Base-by-base conservation (phyloP, 1,284 basidiomycete species). In the Ustilago cynodontis region DNA sequence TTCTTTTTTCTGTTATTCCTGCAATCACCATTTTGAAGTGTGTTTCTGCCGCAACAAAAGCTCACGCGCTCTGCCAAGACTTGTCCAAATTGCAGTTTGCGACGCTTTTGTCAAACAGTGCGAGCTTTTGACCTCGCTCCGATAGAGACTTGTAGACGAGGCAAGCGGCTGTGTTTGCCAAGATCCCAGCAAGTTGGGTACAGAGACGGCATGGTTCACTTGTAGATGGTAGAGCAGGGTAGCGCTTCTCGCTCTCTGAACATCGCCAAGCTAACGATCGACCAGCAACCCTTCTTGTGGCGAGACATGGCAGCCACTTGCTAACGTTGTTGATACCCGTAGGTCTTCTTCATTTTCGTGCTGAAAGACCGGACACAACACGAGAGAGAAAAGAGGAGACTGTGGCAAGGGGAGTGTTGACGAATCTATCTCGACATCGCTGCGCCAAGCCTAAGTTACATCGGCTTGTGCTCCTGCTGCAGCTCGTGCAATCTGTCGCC, bases 381-480 rank as follows among this genome's bases (percentile, higher is more conserved):
- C n/a, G 20, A 43, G n/a, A 43, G 35, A 37, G 35, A 37, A 14
- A 37, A 11, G 35, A 37, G 14, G 35, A 37, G 3, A 11, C 41
- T 20, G 20, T 43, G n/a, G n/a, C n/a, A 8, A 20, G 41, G n/a
- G 18, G 18, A n/a, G 8, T 20, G 41, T 8, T 6, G 41, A 43
- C 8, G n/a, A 20, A 22, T n/a, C n/a, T 20, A 43, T 10, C 35
- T 37, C 14, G 35, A 37, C 35, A 37, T 43, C n/a, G 16, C 31
- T 4, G 43, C 26, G 60, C 60, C 60, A 55, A 56, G 60, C 45
- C n/a, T 62, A 55, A n/a, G 31, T 6, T 9, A 35, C 52, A 55
- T 62, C 60, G 60, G 60, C 45, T 26, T 61, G n/a, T 24, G 28
- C 18, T 35, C 14, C 37, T 29, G 39, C 54, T 56, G 35, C 39